Conservation (phyloP, 2,329 filamentous ascomycete species). For the Sporothrix brasiliensis region DNA sequence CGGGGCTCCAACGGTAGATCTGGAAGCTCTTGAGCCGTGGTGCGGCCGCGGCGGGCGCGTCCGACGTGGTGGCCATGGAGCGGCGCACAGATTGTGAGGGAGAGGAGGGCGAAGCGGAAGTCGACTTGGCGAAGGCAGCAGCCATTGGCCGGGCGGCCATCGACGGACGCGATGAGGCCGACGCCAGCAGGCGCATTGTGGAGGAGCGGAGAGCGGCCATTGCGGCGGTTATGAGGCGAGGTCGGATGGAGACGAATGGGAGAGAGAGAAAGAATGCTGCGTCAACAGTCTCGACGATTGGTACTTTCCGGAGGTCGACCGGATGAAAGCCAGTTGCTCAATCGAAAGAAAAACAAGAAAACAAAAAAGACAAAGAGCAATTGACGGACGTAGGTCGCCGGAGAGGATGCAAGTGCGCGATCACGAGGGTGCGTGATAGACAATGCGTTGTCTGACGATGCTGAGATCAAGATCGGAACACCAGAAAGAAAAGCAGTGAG, state of each 20-base stretch:
- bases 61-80: constrained; percentile 58
- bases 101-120: constrained; percentile 44
- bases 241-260: background rate
- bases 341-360: background rate
- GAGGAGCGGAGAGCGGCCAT: constrained; percentile 67
- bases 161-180: constrained; percentile 31
- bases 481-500: background rate
- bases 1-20: constrained; percentile 98
- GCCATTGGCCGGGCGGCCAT: constrained; percentile 27
- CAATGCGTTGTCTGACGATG: background rate
- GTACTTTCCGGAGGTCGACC: background rate
- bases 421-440: constrained; percentile 1
- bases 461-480: constrained; percentile 13
- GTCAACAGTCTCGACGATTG: background rate
- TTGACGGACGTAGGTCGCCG: constrained; percentile 17
- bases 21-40: constrained; percentile 90
- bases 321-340: constrained; percentile 1
- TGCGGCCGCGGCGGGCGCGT: constrained; percentile 53
- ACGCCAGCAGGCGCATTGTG: constrained; percentile 55
- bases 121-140: constrained; percentile 16
- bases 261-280: background rate
- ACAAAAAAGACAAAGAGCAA: background rate
- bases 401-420: constrained; percentile 12
- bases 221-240: constrained; percentile 33
- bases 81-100: constrained; percentile 46